Base-by-base conservation (phyloP, 1,139 yeast genomes). In the Kodamaea sp. region DNA sequence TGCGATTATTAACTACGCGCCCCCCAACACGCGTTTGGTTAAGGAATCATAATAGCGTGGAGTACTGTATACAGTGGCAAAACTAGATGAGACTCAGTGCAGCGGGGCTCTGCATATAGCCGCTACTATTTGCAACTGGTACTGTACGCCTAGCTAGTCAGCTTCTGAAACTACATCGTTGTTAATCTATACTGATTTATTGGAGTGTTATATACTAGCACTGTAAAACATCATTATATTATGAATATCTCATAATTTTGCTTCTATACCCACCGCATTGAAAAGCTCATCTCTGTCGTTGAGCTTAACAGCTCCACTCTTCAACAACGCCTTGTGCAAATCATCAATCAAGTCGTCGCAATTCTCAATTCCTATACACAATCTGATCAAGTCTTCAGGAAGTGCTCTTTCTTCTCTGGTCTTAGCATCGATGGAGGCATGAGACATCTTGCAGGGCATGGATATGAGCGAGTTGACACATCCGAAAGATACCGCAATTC, bases 401-500 rank as follows among this genome's bases (percentile, higher is more conserved):
- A 89, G 81, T 25, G 82, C 88, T 55, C 97, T 76, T 59, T 85
- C 95, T 40, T 82, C 81, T 57, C 96, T 76, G 7, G 89, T 82
- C 52, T 85, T 80, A 24, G 89, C 83, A 53, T 88, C 96, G 45
- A 90, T 89, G 5, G 96, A 83, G n/a, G 97, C 97, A 56, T 89
- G 97, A 2, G 96, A 86, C 97, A 89, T 89, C 59, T 79, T 79
- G 61, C 96, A 87, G 9, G 97, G 97, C 83, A 89, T 78, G 29
- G 94, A 84, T 39, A 90, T 87, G 51, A 90, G 71, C 13, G 96
- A 86, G 63, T 88, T 87, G 38, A 90, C 96, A 59, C 96, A 85
- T 13, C 97, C 97, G 62, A 90, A 90, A 5, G 95, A 85, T 4
- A 90, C 97, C 7, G 96, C 87, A 46, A 90, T 88, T 24, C 92